A percentile compares a stretch with the other conserved stretches of the same genome.
Conservation (phyloP, 2,329 filamentous ascomycete species). For the Herpotrichia juniperi region DNA sequence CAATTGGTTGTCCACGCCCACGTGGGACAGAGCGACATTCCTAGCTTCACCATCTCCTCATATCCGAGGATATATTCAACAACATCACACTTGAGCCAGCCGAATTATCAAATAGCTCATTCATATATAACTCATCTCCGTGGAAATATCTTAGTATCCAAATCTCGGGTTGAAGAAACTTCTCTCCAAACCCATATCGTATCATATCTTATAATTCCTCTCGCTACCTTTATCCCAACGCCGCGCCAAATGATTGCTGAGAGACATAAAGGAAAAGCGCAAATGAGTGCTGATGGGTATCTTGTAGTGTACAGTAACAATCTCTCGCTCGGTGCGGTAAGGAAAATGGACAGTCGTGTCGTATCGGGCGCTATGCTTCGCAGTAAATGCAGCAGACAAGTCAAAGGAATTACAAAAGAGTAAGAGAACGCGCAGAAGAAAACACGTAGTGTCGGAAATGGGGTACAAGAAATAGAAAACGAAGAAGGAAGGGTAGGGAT, state of each 20-base stretch:
- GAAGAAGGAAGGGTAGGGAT: not conserved
- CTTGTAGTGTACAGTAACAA: slow-evolving; percentile 10
- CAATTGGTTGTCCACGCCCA: not conserved
- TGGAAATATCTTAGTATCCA: not conserved
- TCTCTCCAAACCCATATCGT: not conserved
- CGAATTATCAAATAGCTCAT: not conserved
- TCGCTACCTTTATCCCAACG: not conserved
- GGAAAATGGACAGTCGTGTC: slow-evolving; percentile 3
- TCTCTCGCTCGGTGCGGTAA: not conserved
- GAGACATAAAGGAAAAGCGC: not conserved
- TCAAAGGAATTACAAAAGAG: not conserved
- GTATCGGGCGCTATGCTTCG: no score
- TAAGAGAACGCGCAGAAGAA: not conserved
- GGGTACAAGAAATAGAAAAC: not conserved
- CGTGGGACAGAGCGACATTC: not conserved
- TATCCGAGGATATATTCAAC: not conserved
- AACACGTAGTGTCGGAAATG: not conserved
- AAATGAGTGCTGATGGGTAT: slow-evolving; percentile 16
- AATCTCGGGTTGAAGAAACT: not conserved
- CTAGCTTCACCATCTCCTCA: no score
- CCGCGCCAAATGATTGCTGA: slow-evolving; percentile 3
- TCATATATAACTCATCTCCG: not conserved
- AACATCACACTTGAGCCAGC: not conserved
- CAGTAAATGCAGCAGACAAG: no score
- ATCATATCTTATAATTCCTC: not conserved